phyloP scores from a whole-genome alignment of 768 basidiomycete species.

The Rhodotorula paludigena region DNA sequence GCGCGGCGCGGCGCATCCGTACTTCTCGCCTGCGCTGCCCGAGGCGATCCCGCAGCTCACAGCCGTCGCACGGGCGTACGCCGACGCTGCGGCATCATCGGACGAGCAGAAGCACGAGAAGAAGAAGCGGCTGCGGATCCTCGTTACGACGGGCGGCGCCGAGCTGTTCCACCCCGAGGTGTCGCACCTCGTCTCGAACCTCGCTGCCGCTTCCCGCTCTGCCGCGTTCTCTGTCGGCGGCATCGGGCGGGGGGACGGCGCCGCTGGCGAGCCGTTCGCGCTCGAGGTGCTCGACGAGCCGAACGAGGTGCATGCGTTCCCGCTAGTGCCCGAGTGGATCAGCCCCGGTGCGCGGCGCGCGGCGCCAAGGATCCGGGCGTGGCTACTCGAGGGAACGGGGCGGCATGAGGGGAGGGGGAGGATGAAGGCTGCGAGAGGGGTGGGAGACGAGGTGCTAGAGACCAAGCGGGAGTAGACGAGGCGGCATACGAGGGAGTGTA shows the following conservation, averaged over 20 bases:
- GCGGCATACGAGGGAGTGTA: too few relatives aligned
- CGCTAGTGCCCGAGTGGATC: constrained; percentile 32
- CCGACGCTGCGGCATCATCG: neutral
- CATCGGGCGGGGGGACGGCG: neutral
- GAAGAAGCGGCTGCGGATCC: constrained; percentile 10
- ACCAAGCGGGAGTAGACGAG: neutral
- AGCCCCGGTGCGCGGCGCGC: constrained; percentile 7
- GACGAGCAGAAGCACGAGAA: too few relatives aligned
- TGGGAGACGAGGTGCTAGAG: neutral
- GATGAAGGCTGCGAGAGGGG: neutral
- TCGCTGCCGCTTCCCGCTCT: constrained; percentile 3
- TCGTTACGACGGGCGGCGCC: constrained; percentile 33
- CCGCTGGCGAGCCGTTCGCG: neutral
- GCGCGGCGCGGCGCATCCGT: neutral
- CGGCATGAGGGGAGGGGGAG: neutral
- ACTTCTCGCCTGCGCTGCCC: neutral
- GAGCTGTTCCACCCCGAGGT: constrained; percentile 37
- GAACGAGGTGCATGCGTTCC: constrained; percentile 31
- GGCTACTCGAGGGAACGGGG: neutral
- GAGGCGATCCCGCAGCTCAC: neutral
- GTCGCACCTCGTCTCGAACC: constrained; percentile 14
- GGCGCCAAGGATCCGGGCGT: constrained; percentile 4
- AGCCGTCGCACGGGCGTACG: neutral
- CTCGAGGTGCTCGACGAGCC: constrained; percentile 5
- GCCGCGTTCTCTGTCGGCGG: neutral